phyloP scores from a whole-genome alignment of 2,329 filamentous ascomycete genomes.

The Arachnomyces sp. region DNA sequence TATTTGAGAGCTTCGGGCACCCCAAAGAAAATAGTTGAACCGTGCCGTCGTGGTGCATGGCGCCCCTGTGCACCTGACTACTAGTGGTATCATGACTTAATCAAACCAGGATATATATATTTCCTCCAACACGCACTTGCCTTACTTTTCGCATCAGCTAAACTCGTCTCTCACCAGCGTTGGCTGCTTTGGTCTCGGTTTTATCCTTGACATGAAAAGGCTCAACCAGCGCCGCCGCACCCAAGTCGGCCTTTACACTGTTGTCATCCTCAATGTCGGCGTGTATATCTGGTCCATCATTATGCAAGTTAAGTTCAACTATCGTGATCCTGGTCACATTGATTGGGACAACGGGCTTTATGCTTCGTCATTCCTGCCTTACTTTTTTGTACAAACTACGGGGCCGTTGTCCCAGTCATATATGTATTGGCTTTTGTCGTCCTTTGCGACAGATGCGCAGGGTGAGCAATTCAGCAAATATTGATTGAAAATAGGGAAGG shows the following conservation, averaged over 20 bases:
- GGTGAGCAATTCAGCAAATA: too few species aligned
- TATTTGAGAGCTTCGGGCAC: too few species aligned
- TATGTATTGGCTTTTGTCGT: constrained; percentile 39
- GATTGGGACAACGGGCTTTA: constrained; percentile 40
- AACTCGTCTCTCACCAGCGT: constrained; percentile 22
- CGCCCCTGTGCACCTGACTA: too few species aligned
- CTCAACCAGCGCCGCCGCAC: constrained; percentile 38
- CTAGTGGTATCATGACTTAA: too few species aligned
- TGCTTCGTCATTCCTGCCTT: constrained; percentile 37
- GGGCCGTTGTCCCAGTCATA: constrained; percentile 37
- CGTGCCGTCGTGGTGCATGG: too few species aligned
- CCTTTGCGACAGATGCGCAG: constrained; percentile 35
- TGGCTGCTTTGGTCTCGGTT: constrained; percentile 43
- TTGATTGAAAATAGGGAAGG: too few species aligned
- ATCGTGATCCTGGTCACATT: constrained; percentile 33
- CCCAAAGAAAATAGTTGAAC: too few species aligned
- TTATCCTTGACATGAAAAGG: constrained; percentile 35
- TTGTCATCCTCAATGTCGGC: constrained; percentile 40
- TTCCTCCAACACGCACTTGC: too few species aligned
- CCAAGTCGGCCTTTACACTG: constrained; percentile 38
- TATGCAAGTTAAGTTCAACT: constrained; percentile 38
- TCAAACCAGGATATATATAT: too few species aligned
- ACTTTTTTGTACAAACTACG: constrained; percentile 43
- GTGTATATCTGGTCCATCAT: constrained; percentile 45
- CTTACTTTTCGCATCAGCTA: background rate